A percentile compares a stretch with the other conserved stretches of the same genome.
Evolutionary conservation across 2,329 filamentous ascomycete genomes (phyloP).

Genomic region (Juglanconis juglandina): DNA sequence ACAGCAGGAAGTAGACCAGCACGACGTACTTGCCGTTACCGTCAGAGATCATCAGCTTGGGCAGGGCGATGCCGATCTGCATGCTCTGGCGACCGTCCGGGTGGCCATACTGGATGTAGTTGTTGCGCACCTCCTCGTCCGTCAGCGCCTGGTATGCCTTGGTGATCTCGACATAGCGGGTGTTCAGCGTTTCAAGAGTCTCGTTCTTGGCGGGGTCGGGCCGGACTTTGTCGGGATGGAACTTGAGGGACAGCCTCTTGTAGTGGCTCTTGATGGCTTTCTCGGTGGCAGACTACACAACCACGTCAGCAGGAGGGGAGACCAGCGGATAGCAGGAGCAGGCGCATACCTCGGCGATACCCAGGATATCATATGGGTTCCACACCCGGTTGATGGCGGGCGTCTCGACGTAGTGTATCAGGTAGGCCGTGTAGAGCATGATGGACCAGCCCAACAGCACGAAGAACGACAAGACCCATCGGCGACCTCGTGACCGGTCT

Average conservation of each 20-base stretch:
- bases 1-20: slow-evolving; percentile 79
- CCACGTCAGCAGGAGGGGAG: slow-evolving; percentile 2
- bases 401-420: slow-evolving; percentile 76
- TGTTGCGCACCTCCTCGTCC: slow-evolving; percentile 94
- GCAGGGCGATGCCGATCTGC: slow-evolving; percentile 94
- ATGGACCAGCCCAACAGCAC: slow-evolving; percentile 75
- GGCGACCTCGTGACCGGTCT: slow-evolving; percentile 85
- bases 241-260: slow-evolving; percentile 77
- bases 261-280: slow-evolving; percentile 91
- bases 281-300: slow-evolving; percentile 69
- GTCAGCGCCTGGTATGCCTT: slow-evolving; percentile 98
- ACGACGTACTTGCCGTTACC: slow-evolving; percentile 95
- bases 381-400: slow-evolving; percentile 70
- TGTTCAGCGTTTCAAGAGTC: slow-evolving; percentile 78
- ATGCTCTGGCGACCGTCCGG: slow-evolving; percentile 98
- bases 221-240: slow-evolving; percentile 88
- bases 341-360: slow-evolving; percentile 68
- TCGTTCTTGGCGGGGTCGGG: slow-evolving; percentile 85
- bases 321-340: slow-evolving; percentile 3
- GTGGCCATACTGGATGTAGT: slow-evolving; percentile 93
- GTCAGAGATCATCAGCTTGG: slow-evolving; percentile 86
- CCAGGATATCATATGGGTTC: slow-evolving; percentile 95
- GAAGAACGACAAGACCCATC: slow-evolving; percentile 76
- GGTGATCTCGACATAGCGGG: slow-evolving; percentile 88
- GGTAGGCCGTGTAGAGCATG: slow-evolving; percentile 88